Evolutionary conservation across 2,329 filamentous ascomycete genomes (phyloP), one percentile per base, ranked within the genome.

Genomic region (Taxawa tesnikishii): DNA sequence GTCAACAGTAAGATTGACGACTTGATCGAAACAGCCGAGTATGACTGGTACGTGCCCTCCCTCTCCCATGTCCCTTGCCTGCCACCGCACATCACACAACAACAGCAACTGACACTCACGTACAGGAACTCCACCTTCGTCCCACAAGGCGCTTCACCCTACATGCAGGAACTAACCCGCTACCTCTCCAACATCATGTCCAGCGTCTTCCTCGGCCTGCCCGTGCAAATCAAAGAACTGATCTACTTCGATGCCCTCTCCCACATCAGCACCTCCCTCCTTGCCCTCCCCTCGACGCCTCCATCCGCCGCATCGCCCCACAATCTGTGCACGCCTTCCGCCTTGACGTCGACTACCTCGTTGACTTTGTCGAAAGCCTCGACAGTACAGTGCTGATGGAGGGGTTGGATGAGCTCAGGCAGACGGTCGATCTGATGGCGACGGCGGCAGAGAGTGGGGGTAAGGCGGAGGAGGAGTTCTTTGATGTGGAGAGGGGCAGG

Each of bases 1-100:
- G 90, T 98, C 41, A 96, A 98, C 60, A 92, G 83, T 36, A 98
- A 98, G 63, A 96, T 98, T 46, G 88, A 96, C 50, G 90, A 98
- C 52, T 70, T 98, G 8, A 82, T 98, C 33, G 88, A 94, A 47
- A 96, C 87, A 0, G 88, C 90, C 18, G 90, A 98, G 58, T 98
- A 98, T 52, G 84, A 96, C 54, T 98, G 90, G 79, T 76, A 59
- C 33, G 9, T 8, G 59, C 41, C 17, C 8, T n/a, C 19, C 19
- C 19, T 23, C 19, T 8, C n/a, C 19, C n/a, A n/a, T n/a, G n/a
- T n/a, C n/a, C n/a, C n/a, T n/a, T n/a, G n/a, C n/a, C n/a, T n/a
- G n/a, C n/a, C n/a, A n/a, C n/a, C 6, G 21, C 10, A 25, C 8
- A 24, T 8, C n/a, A 24, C n/a, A 24, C 8, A 24, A 8, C 8